These are phyloP conservation scores for Pythium chondricola DNA, from an alignment of 352 stramenopile species.

Conservation along the genomic window DNA sequence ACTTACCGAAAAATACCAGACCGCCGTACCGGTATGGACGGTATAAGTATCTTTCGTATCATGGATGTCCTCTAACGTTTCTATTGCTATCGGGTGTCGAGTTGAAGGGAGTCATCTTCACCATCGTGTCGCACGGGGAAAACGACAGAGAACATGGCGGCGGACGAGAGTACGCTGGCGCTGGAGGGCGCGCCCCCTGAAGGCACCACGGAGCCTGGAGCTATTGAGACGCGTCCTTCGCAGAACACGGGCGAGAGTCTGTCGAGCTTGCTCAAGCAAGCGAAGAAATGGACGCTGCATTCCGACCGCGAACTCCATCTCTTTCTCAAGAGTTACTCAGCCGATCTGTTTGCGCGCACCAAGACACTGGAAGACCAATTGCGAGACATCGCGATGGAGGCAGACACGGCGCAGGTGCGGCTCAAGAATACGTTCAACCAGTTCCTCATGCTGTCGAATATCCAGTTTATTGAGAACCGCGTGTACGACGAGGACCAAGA, in stretches of 20 bases:
- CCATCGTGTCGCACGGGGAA: constrained; percentile 4
- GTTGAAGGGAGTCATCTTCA: constrained; percentile 13
- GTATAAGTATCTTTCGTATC: too few relatives aligned
- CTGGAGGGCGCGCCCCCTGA: neutral
- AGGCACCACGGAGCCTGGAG: neutral
- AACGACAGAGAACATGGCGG: constrained; percentile 7
- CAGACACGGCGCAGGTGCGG: constrained; percentile 63
- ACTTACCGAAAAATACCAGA: too few relatives aligned
- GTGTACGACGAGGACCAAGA: constrained; percentile 87
- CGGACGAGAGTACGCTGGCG: constrained; percentile 1
- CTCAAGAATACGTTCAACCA: constrained; percentile 83
- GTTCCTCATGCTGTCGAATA: constrained; percentile 85
- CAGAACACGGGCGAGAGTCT: constrained; percentile 3
- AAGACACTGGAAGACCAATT: constrained; percentile 71
- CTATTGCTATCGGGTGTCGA: constrained; percentile 13
- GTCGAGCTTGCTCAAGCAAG: constrained; percentile 17
- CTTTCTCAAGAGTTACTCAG: constrained; percentile 66
- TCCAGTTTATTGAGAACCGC: constrained; percentile 87
- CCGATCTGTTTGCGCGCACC: constrained; percentile 56
- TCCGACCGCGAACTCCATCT: constrained; percentile 64
- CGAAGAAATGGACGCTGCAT: constrained; percentile 64
- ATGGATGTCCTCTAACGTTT: too few relatives aligned
- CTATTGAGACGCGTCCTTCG: neutral
- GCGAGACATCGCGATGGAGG: constrained; percentile 56
- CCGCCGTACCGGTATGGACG: too few relatives aligned